phyloP scores from a whole-genome alignment of 805 yeast species.

The Starmera dryadoides region DNA sequence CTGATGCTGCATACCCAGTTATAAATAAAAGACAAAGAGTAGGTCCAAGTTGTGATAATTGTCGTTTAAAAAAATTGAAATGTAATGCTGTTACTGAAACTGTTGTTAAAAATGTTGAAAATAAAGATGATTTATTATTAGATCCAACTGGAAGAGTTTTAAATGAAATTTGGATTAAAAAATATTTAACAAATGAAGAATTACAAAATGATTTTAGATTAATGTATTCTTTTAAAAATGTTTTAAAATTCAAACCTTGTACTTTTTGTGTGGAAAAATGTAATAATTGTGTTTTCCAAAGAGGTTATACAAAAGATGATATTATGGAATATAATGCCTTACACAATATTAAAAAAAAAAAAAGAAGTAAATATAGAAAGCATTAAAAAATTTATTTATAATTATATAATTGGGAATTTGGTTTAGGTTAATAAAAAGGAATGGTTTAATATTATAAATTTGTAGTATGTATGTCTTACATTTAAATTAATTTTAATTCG shows the following conservation, averaged over 20 bases:
- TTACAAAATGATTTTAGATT: slow-evolving; percentile 5
- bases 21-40: slow-evolving; percentile 46
- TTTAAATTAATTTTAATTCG: too few species aligned
- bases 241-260: slow-evolving; percentile 14
- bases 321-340: slow-evolving; percentile 1
- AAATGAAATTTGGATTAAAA: neutral
- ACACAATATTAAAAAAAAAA: neutral
- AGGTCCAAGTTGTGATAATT: slow-evolving; percentile 71
- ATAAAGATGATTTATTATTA: neutral
- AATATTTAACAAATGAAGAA: slow-evolving; percentile 4
- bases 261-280: slow-evolving; percentile 6
- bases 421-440: too few species aligned
- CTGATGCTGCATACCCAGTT: neutral
- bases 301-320: slow-evolving; percentile 16
- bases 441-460: too few species aligned
- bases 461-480: too few species aligned
- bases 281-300: slow-evolving; percentile 4
- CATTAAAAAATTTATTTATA: neutral
- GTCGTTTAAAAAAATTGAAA: slow-evolving; percentile 62
- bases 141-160: neutral
- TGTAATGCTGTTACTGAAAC: slow-evolving; percentile 60
- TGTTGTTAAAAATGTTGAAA: slow-evolving; percentile 13
- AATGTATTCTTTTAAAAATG: slow-evolving; percentile 7
- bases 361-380: neutral
- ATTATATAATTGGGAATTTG: too few species aligned